These are phyloP conservation scores for Fusarium bactridioides DNA, from an alignment of 2,329 filamentous ascomycete species.

Conservation along the genomic window DNA sequence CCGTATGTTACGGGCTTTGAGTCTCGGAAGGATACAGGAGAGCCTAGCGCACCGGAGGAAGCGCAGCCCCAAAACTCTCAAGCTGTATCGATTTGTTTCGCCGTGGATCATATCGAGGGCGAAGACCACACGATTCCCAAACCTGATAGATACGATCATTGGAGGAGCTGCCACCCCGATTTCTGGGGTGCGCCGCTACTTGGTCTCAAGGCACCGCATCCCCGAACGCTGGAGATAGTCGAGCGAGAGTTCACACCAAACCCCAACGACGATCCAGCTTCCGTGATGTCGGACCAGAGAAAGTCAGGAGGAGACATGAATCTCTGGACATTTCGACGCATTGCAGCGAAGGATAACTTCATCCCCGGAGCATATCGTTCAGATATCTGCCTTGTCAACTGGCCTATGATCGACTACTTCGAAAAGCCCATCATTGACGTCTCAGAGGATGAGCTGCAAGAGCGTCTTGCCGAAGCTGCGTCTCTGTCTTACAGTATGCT, in stretches of 20 bases:
- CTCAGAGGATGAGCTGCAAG: slow-evolving; percentile 24
- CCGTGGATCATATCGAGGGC: slow-evolving; percentile 41
- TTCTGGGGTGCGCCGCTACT: slow-evolving; percentile 42
- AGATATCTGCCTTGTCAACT: slow-evolving; percentile 42
- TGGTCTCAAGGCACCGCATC: slow-evolving; percentile 38
- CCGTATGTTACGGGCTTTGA: slow-evolving; percentile 42
- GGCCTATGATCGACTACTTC: slow-evolving; percentile 45
- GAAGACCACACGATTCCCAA: slow-evolving; percentile 38
- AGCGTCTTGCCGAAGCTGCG: slow-evolving; percentile 23
- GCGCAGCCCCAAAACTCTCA: slow-evolving; percentile 41
- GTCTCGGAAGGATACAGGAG: slow-evolving; percentile 36
- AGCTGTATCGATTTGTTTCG: slow-evolving; percentile 42
- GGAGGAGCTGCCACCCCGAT: slow-evolving; percentile 33
- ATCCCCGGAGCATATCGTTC: slow-evolving; percentile 32
- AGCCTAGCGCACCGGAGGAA: slow-evolving; percentile 38
- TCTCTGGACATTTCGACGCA: slow-evolving; percentile 42
- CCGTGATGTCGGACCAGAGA: slow-evolving; percentile 37
- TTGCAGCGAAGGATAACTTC: slow-evolving; percentile 38
- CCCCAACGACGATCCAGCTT: slow-evolving; percentile 38
- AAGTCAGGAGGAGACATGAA: slow-evolving; percentile 41
- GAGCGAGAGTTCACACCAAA: slow-evolving; percentile 42
- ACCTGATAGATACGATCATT: slow-evolving; percentile 35
- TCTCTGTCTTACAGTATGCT: slow-evolving; percentile 42
- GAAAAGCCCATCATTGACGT: slow-evolving; percentile 42
- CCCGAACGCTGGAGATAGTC: slow-evolving; percentile 40